Percentiles rank a stretch among this genome's conserved stretches.
Conservation (phyloP, 176 grass and related monocot species). For the Cocos nucifera region DNA sequence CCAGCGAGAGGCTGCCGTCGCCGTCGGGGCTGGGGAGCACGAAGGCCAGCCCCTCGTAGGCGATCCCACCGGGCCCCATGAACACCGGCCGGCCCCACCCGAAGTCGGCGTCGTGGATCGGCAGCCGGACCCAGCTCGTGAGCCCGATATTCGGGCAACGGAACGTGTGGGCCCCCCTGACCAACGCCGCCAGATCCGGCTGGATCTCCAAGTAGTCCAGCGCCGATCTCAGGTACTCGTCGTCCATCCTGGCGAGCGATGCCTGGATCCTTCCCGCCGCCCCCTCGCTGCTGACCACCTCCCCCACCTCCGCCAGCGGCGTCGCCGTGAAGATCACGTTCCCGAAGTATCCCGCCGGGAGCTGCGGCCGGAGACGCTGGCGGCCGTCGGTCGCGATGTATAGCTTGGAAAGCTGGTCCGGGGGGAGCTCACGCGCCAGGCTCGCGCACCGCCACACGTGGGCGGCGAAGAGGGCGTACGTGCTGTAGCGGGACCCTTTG, state of each 20-base stretch:
- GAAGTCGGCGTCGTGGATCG: constrained; percentile 69
- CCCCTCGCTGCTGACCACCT: not conserved
- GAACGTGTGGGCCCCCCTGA: constrained; percentile 1
- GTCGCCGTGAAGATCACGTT: constrained; percentile 3
- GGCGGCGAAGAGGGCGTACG: constrained; percentile 3
- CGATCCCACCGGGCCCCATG: constrained; percentile 82
- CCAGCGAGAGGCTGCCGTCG: constrained; percentile 58
- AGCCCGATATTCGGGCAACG: constrained; percentile 39
- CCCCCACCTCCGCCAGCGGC: not conserved
- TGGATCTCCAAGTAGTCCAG: constrained; percentile 4
- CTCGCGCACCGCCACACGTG: constrained; percentile 15
- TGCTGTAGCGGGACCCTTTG: not conserved
- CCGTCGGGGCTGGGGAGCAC: constrained; percentile 55
- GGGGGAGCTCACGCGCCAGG: constrained; percentile 1
- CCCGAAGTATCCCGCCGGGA: constrained; percentile 2
- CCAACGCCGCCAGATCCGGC: not conserved
- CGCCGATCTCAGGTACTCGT: not conserved
- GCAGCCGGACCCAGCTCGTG: constrained; percentile 61
- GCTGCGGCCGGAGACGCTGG: not conserved
- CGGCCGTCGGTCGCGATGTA: constrained; percentile 4
- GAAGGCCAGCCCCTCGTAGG: constrained; percentile 71
- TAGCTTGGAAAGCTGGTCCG: not conserved
- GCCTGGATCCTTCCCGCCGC: not conserved
- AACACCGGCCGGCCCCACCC: constrained; percentile 61
- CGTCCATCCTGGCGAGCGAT: not conserved